Conservation (phyloP, 1,284 basidiomycete species). For the Malassezia dermatis region DNA sequence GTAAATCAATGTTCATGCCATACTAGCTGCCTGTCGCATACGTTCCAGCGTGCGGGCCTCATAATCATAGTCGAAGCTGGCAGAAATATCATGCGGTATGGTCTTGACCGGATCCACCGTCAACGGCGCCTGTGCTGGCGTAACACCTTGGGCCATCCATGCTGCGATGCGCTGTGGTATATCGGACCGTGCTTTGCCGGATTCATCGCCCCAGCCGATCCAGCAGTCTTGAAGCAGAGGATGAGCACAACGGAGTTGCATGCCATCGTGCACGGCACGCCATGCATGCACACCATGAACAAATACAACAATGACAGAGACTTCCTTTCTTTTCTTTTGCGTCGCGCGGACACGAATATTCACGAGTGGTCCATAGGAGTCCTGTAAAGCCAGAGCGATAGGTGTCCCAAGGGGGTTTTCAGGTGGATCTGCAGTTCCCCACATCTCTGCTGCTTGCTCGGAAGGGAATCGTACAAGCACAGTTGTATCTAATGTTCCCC, state of each 20-base stretch:
- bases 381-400: slow-evolving; percentile 17
- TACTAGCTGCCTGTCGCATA: slow-evolving; percentile 1
- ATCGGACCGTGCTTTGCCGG: neutral
- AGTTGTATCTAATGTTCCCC: slow-evolving; percentile 27
- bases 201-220: slow-evolving; percentile 30
- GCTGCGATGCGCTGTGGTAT: slow-evolving; percentile 1
- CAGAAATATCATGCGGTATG: neutral
- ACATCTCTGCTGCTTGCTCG: slow-evolving; percentile 21
- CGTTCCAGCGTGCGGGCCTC: slow-evolving; percentile 12
- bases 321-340: slow-evolving; percentile 26
- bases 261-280: slow-evolving; percentile 28
- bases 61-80: slow-evolving; percentile 8
- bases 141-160: neutral
- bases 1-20: neutral
- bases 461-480: slow-evolving; percentile 33
- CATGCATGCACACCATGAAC: slow-evolving; percentile 25
- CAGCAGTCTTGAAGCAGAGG: slow-evolving; percentile 31
- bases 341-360: slow-evolving; percentile 19
- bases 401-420: slow-evolving; percentile 15
- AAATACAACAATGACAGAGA: slow-evolving; percentile 30
- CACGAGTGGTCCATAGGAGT: slow-evolving; percentile 26
- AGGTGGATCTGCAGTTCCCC: slow-evolving; percentile 1
- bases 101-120: neutral
- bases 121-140: neutral
- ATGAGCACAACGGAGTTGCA: slow-evolving; percentile 28